Conservation (phyloP, 75 land plant genomes). For the Picea glauca region DNA sequence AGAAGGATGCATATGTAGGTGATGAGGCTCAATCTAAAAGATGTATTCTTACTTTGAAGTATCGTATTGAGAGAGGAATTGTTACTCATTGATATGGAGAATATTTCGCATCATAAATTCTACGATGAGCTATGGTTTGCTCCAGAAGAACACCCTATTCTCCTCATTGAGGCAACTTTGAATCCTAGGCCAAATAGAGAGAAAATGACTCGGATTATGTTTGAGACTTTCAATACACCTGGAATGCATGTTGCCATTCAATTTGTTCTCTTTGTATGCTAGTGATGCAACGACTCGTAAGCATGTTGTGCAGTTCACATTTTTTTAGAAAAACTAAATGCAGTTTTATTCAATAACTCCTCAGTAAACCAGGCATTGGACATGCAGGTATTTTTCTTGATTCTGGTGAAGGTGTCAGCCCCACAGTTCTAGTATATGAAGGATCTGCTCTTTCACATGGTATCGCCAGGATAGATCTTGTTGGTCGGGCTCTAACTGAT, state of each 20-base stretch:
- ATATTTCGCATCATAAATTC: conserved; percentile 51
- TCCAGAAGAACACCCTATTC: conserved; percentile 51
- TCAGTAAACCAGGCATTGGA: neutral
- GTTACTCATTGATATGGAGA: conserved; percentile 52
- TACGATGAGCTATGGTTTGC: conserved; percentile 46
- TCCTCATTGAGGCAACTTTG: conserved; percentile 49
- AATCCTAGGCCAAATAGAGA: conserved; percentile 57
- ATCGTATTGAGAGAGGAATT: conserved; percentile 49
- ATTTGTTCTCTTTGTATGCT: conserved; percentile 50
- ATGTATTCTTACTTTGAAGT: no score
- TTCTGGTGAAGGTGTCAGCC: conserved; percentile 58
- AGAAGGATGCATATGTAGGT: no score
- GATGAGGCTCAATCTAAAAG: no score
- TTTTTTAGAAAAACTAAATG: no score
- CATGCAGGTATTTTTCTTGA: no score
- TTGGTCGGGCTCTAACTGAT: conserved; percentile 52
- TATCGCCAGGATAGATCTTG: conserved; percentile 44
- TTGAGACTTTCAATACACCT: no score
- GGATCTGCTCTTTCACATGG: conserved; percentile 53
- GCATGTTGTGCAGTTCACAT: neutral
- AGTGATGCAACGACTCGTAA: conserved; percentile 56
- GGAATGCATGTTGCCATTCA: conserved; percentile 51
- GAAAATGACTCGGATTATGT: no score
- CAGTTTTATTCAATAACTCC: neutral
- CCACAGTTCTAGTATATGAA: conserved; percentile 55